Evolutionary conservation across 352 stramenopile genomes (phyloP), one percentile per base, ranked within the genome.

Genomic region (Elongisporangium undulatum): DNA sequence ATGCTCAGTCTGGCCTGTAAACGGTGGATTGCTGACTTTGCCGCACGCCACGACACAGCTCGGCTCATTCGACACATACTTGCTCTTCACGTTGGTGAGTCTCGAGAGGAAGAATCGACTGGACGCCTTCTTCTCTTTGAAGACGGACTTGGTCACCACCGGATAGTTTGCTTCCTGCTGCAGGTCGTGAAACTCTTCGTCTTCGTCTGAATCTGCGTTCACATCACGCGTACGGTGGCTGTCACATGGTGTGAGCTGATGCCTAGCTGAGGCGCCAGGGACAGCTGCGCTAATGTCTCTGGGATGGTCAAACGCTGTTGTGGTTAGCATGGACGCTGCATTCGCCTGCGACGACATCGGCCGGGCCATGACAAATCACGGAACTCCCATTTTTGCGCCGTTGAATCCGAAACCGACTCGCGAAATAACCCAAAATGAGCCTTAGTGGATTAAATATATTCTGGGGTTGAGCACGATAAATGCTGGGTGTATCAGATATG

Each of bases 111-210:
- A 45, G 13, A 45, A 45, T 45, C 34, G 10, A 15, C 10, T 45
- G n/a, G 78, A 68, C 0, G 62, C 57, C 2, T 71, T 71, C 9
- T 74, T 75, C 19, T 81, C 66, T 48, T 85, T 88, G 71, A 81
- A 89, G 19, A 88, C 79, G 53, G 81, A 89, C 55, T 90, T 90
- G 52, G 76, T 82, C 17, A 90, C 79, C 23, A 90, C 49, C 16
- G 69, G 59, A 38, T 75, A 74, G 19, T 70, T 67, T 1, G 23
- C 53, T 24, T 62, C 59, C 8, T 45, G 59, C 49, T 21, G 50
- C 52, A 84, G 60, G 12, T 62, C 69, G 17, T 71, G 54, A 53
- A 77, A 79, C 20, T 66, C 59, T 17, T 77, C 68, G 9, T 69
- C 60, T 0, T 69, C 65, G 0, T 71, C 53, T 4, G 62, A 58